Evolutionary conservation across 345 rosid genomes (phyloP), one percentile per base, ranked within the genome.

Genomic region (Ricinus communis): DNA sequence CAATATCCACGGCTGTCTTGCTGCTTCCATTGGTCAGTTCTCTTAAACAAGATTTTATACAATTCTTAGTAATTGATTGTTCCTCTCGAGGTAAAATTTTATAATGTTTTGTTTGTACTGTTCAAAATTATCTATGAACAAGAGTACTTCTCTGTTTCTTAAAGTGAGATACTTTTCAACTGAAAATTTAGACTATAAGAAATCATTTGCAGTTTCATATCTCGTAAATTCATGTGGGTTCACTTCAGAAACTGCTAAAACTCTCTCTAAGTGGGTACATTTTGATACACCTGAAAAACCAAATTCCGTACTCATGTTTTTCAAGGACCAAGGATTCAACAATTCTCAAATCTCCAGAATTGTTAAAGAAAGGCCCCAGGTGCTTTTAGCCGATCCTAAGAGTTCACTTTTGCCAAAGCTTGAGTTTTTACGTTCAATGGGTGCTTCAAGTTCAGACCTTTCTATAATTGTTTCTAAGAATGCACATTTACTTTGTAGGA

Each of bases 231-330:
- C 36, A 45, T 69, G 51, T 30, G 73, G 73, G 36, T 58, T 69
- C 19, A 27, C 73, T 24, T 49, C 50, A 27, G 53, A 57, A 69
- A 45, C 65, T 8, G 65, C 73, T 47, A 18, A 41, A 21, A 57
- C 54, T 30, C 22, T 41, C 25, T 70, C 66, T n/a, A 33, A 70
- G 10, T 25, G n/a, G 36, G n/a, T 70, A 12, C 21, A 4, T 6
- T 70, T 70, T 13, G 27, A 28, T 30, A 45, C 59, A 55, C 36
- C 49, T 6, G 59, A 59, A 13, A 70, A 45, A n/a, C 74, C 74
- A 12, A 58, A 70, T 30, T 45, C 47, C 4, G 47, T 60, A 1
- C 27, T 70, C 3, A 8, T 9, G 46, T 30, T 60, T 9, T 31
- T 70, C 24, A 21, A 25, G 49, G 14, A 47, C 25, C 31, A 55